These are phyloP conservation scores for Pueraria montana DNA, from an alignment of 306 rosid species.

Conservation along the genomic window DNA sequence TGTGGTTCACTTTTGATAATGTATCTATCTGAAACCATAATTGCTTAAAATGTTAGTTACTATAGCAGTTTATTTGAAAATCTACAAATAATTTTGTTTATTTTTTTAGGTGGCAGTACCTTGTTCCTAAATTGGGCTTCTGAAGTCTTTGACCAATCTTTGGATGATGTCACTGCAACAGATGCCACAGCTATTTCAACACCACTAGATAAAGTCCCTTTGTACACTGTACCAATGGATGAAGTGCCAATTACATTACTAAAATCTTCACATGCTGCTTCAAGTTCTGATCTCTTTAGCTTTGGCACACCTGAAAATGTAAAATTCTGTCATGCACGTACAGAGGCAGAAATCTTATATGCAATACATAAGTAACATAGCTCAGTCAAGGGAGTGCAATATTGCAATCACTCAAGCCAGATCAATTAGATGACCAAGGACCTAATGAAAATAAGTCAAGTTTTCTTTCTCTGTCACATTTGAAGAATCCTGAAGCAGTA, in stretches of 20 bases:
- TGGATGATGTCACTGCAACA: slow-evolving; percentile 61
- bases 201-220: slow-evolving; percentile 96
- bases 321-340: slow-evolving; percentile 42
- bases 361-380: slow-evolving; percentile 2
- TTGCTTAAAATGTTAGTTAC: slow-evolving; percentile 46
- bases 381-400: slow-evolving; percentile 24
- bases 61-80: slow-evolving; percentile 27
- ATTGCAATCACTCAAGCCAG: slow-evolving; percentile 13
- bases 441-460: not conserved
- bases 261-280: slow-evolving; percentile 96
- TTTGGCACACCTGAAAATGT: slow-evolving; percentile 84
- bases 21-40: slow-evolving; percentile 70
- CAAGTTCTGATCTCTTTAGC: slow-evolving; percentile 89
- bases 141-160: slow-evolving; percentile 72
- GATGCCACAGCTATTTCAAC: slow-evolving; percentile 93
- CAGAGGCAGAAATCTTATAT: slow-evolving; percentile 20
- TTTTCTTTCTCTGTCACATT: slow-evolving; percentile 13
- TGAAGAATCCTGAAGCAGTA: slow-evolving; percentile 24
- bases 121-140: slow-evolving; percentile 86
- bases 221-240: slow-evolving; percentile 81
- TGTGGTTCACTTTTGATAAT: slow-evolving; percentile 92
- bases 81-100: not conserved
- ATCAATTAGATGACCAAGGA: slow-evolving; percentile 42
- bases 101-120: slow-evolving; percentile 58
- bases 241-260: slow-evolving; percentile 89